Evolutionary conservation across 139 green algal species (phyloP).

Genomic region (Diplosphaera chodatii): DNA sequence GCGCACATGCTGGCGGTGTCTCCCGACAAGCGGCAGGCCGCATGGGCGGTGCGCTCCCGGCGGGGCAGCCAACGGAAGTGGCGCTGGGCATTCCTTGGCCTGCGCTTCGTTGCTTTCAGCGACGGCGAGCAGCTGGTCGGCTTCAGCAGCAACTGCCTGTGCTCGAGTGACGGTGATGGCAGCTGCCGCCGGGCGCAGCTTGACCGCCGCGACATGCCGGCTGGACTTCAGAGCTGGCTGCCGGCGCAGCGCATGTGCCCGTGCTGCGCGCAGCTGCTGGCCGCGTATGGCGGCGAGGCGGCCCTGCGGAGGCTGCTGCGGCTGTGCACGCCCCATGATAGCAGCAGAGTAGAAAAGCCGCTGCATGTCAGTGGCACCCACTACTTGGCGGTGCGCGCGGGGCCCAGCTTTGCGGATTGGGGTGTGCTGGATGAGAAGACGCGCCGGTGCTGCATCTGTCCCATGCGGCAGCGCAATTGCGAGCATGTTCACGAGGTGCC

Average conservation of each 20-base stretch:
- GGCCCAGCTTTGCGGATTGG: too few relatives aligned
- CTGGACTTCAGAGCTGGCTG: neutral
- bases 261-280: neutral
- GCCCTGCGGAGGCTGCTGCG: neutral
- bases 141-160: neutral
- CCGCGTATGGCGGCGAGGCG: too few relatives aligned
- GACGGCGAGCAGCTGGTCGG: neutral
- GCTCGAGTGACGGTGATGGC: neutral
- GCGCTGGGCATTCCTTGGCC: neutral
- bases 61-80: neutral
- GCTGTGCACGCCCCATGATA: too few relatives aligned
- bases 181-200: neutral
- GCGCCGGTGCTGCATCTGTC: too few relatives aligned
- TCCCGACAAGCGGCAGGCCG: too few relatives aligned
- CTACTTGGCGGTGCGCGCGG: too few relatives aligned
- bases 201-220: neutral
- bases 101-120: neutral
- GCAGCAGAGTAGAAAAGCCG: neutral
- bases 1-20: too few relatives aligned
- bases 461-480: too few relatives aligned
- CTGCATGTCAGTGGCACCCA: too few relatives aligned
- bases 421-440: too few relatives aligned
- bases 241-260: neutral
- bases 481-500: too few relatives aligned
- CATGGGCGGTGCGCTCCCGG: neutral